Base-by-base conservation (phyloP, 441 rosid species). In the Arabidopsis lyrata region DNA sequence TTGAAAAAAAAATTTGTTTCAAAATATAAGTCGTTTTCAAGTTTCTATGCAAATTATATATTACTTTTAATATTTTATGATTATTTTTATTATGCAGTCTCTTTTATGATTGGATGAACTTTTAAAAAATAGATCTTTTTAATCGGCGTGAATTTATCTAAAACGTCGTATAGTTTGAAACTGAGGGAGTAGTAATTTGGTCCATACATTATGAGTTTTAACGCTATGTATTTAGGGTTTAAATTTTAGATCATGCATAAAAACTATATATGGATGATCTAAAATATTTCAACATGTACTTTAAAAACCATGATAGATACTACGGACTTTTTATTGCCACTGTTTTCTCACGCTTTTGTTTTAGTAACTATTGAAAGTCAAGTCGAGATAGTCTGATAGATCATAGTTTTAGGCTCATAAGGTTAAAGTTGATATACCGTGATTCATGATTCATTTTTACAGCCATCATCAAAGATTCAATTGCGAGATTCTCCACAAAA, bases 261-360 rank as follows among this genome's bases (percentile, higher is more conserved):
- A 1, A 8, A 45, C 6, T 44, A 35, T 34, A 9, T 27, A 42
- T 12, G 22, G 32, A 68, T 68, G 29, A 29, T 44, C 13, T 32
- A 31, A 45, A 15, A 10, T 10, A 45, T 47, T 32, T 64, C 32
- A 48, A 32, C 15, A 47, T 47, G 13, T 47, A 24, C 1, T 59
- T 24, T n/a, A 36, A 39, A 13, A 35, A 59, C 49, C 49, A 70
- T 36, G 58, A n/a, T 47, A 69, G 44, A 9, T 58, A 58, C 2
- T 7, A 8, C 8, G 11, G 3, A 47, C 13, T 45, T 15, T n/a
- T 6, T 10, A 0, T 15, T 31, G 45, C 34, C 16, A 57, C 8
- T 59, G 58, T 24, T 5, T 47, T 48, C 5, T n/a, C 12, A 7
- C 2, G 16, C n/a, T 20, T 16, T 34, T n/a, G 5, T 16, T 16